These are phyloP conservation scores for Fusarium staphyleae DNA, from an alignment of 2,329 filamentous ascomycete genomes.

Conservation along the genomic window DNA sequence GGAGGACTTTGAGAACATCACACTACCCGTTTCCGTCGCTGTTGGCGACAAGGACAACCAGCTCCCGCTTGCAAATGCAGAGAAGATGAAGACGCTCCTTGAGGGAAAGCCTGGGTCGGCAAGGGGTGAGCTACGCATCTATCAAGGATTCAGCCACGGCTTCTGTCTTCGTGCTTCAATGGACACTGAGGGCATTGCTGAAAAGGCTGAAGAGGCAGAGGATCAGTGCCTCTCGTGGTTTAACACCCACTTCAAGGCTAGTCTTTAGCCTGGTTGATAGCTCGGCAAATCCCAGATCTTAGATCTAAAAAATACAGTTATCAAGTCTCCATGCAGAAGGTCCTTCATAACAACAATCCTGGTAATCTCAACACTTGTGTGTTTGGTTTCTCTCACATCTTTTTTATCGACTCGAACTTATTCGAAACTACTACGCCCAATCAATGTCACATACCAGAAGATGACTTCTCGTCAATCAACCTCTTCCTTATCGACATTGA, in stretches of 20 bases:
- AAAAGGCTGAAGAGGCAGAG: neutral
- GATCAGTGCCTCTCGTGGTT: neutral
- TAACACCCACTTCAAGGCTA: neutral
- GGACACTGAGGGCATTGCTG: neutral
- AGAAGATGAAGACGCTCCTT: neutral
- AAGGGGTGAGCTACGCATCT: slow-evolving; percentile 1
- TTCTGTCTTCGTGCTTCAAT: neutral
- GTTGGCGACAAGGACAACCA: neutral
- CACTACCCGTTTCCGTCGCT: neutral
- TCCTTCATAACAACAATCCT: too few relatives aligned
- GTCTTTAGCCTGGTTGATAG: neutral
- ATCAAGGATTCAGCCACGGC: neutral
- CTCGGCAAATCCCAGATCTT: too few relatives aligned
- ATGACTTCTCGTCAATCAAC: too few relatives aligned
- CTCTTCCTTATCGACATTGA: too few relatives aligned
- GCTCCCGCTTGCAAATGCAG: neutral
- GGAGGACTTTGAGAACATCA: neutral
- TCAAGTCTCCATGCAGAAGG: too few relatives aligned
- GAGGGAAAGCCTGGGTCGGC: neutral
- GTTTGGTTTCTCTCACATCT: too few relatives aligned
- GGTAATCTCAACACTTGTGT: too few relatives aligned
- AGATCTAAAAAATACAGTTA: too few relatives aligned
- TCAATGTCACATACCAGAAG: too few relatives aligned
- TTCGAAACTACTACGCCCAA: too few relatives aligned
- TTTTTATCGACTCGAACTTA: too few relatives aligned